Conservation (phyloP, 1,284 basidiomycete genomes). For the Rhodotorula sp. region DNA sequence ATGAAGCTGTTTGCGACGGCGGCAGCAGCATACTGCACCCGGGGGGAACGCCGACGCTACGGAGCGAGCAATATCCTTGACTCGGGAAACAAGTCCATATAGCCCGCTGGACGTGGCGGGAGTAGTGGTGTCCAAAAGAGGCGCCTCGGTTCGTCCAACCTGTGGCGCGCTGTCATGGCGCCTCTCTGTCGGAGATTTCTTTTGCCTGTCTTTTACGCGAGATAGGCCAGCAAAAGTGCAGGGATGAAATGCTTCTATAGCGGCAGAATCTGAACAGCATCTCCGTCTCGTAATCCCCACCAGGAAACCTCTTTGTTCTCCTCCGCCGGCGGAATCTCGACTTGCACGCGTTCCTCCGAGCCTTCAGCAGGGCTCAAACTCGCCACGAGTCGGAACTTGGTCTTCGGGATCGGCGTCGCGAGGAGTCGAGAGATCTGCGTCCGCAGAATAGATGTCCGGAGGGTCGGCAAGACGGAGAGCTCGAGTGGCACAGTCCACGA, state of each 20-base stretch:
- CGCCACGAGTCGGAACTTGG: conserved; percentile 26
- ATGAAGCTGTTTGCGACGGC: conserved; percentile 13
- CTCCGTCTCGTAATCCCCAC: conserved; percentile 37
- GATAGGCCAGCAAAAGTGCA: too few species aligned
- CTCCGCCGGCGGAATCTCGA: conserved; percentile 27
- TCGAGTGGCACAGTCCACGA: not conserved
- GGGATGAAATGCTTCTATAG: not conserved
- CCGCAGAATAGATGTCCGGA: conserved; percentile 31
- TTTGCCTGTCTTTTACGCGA: too few species aligned
- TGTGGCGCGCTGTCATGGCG: too few species aligned
- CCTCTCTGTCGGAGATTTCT: too few species aligned
- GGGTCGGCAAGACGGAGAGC: conserved; percentile 26
- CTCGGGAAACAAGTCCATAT: too few species aligned
- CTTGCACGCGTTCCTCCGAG: conserved; percentile 4
- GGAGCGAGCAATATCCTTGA: too few species aligned
- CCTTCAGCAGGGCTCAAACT: conserved; percentile 2
- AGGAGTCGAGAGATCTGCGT: conserved; percentile 21
- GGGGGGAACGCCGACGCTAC: too few species aligned
- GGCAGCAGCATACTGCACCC: conserved; percentile 11
- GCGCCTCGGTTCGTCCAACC: too few species aligned
- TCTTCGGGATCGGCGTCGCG: conserved; percentile 22
- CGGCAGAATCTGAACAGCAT: conserved; percentile 13
- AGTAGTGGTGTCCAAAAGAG: too few species aligned
- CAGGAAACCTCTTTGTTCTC: conserved; percentile 33
- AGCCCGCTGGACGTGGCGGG: too few species aligned